Evolutionary conservation across 495 filamentous ascomycete genomes (phyloP), one percentile per base, ranked within the genome.

Genomic region (Delitschia confertaspora): DNA sequence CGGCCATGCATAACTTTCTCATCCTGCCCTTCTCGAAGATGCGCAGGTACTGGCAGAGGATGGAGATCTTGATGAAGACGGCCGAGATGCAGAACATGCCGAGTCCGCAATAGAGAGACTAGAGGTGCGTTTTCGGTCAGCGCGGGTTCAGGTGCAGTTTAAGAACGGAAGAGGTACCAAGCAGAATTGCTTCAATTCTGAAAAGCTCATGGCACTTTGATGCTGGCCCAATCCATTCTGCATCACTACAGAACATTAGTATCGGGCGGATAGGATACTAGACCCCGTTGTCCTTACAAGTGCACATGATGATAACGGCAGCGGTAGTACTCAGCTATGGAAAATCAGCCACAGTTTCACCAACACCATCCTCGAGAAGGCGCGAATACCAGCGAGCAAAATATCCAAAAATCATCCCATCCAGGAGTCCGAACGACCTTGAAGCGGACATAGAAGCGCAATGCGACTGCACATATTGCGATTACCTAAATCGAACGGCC

Each of bases 21-120:
- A 53, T 47, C 6, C 26, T 41, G 2, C 49, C 43, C n/a, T 40
- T 38, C 16, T 47, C 39, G 47, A 56, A 51, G 10, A 56, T 51
- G 13, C 47, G 47, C 1, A 56, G 38, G 33, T 51, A 51, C 25
- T 51, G 47, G 16, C 38, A 11, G 20, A 56, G 44, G 7, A 56
- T 51, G 1, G 53, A 47, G 25, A 48, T 37, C 21, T 56, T 56
- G 42, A 50, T 51, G 27, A 56, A 23, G 24, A 38, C 27, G 2
- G 43, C 38, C 13, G 44, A 10, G 20, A 31, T 43, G 25, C 35
- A 21, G 29, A 45, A 55, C 3, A 50, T 19, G 19, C 16, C 31
- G 21, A 42, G 47, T 13, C 24, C 43, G 24, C 38, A 26, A 27
- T 53, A 48, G 26, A 42, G 46, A 3, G 14, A 36, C 17, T 9